These are phyloP conservation scores for Colletotrichum eleusines DNA, from an alignment of 2,329 filamentous ascomycete species.

Conservation along the genomic window DNA sequence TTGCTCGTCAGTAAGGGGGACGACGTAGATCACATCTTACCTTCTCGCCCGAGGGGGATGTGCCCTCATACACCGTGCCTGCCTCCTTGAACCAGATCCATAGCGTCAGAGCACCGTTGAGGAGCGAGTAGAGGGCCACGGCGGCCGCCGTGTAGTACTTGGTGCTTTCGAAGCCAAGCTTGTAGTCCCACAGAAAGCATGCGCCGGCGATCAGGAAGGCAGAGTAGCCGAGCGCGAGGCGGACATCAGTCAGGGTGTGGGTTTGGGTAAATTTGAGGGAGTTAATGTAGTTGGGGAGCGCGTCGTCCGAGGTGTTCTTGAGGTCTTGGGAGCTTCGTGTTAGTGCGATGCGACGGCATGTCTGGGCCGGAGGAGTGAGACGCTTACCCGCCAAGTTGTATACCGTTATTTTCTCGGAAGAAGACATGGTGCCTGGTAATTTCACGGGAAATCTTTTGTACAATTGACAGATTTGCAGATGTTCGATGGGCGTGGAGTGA, in stretches of 20 bases:
- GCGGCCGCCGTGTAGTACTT: conserved; percentile 85
- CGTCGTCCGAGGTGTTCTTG: conserved; percentile 96
- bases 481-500: conserved; percentile 11
- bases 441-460: neutral
- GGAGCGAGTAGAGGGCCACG: conserved; percentile 80
- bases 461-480: neutral
- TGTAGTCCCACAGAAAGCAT: conserved; percentile 93
- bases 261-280: conserved; percentile 87
- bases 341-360: conserved; percentile 35
- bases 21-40: conserved; percentile 52
- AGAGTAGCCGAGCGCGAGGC: conserved; percentile 84
- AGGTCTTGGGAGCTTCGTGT: conserved; percentile 72
- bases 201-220: conserved; percentile 84
- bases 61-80: conserved; percentile 83
- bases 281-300: conserved; percentile 92
- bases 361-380: neutral
- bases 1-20: neutral
- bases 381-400: conserved; percentile 73
- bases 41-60: conserved; percentile 73
- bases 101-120: conserved; percentile 82
- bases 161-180: conserved; percentile 87
- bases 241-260: conserved; percentile 83
- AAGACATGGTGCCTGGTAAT: conserved; percentile 51
- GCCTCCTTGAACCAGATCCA: conserved; percentile 91
- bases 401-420: conserved; percentile 71